phyloP scores from a whole-genome alignment of 129 eudicot species.

The Lactuca sativa region DNA sequence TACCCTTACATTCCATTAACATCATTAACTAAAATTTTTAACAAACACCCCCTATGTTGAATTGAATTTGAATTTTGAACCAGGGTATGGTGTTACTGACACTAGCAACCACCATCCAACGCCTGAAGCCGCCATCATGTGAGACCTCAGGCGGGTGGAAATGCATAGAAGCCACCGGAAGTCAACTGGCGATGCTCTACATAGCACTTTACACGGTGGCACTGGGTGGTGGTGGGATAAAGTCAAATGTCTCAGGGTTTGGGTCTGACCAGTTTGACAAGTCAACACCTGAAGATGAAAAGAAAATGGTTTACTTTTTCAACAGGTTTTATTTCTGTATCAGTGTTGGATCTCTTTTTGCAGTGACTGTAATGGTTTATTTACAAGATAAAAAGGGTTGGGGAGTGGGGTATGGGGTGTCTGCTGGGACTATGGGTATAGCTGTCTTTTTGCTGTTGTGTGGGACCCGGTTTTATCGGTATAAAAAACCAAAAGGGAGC shows the following conservation, averaged over 20 bases:
- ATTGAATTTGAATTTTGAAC: background rate
- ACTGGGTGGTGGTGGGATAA: constrained; percentile 85
- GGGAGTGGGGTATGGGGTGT: constrained; percentile 78
- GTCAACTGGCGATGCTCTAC: constrained; percentile 63
- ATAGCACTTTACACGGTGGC: constrained; percentile 81
- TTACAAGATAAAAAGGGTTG: constrained; percentile 84
- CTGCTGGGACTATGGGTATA: constrained; percentile 66
- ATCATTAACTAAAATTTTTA: background rate
- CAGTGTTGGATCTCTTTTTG: constrained; percentile 83
- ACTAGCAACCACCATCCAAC: constrained; percentile 54
- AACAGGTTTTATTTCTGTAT: constrained; percentile 75
- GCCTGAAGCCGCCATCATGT: constrained; percentile 80
- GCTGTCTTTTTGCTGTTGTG: constrained; percentile 55
- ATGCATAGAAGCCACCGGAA: constrained; percentile 59
- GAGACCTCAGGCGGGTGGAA: constrained; percentile 32
- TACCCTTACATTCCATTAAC: background rate
- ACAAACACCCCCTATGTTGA: background rate
- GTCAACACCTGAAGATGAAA: constrained; percentile 63
- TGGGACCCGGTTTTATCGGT: constrained; percentile 66
- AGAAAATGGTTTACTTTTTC: constrained; percentile 79
- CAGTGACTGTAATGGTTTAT: constrained; percentile 76
- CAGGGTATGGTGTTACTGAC: constrained; percentile 75
- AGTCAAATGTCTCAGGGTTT: constrained; percentile 87
- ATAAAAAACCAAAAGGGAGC: constrained; percentile 69
- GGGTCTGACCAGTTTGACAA: constrained; percentile 89